Base-by-base conservation (phyloP, 2,329 filamentous ascomycete species). In the Alternaria viburni region DNA sequence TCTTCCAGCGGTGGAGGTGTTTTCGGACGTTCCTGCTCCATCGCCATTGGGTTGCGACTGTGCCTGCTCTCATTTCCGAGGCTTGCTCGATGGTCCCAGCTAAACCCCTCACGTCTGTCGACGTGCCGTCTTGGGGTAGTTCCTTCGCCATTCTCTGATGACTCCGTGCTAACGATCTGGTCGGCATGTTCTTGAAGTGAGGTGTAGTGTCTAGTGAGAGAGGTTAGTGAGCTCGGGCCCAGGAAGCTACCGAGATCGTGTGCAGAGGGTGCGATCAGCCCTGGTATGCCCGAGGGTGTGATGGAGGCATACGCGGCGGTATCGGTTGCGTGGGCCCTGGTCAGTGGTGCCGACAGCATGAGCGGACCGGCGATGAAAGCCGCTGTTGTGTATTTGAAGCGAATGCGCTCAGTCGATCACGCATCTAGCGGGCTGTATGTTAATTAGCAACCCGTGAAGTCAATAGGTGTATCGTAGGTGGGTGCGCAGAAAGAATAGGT, bases 161-260 rank as follows among this genome's bases (percentile, higher is more conserved):
- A 8, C 17, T 57, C 23, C 0, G 44, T 61, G 25, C 44, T 54
- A 17, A 57, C 56, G 5, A 70, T 26, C 13, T 65, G 58, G 41
- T 72, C 61, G 19, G 71, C 72, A 62, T 79, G 75, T 11, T 78
- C 71, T 57, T 73, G 70, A 4, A 77, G 58, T 32, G 74, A 68
- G 25, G 62, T 67, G 56, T 68, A 72, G 23, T 75, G 70, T 45
- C 69, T 66, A 6, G 65, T 50, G 11, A 68, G 44, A 8, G 56
- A 51, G 12, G 64, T 61, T 13, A 46, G 54, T 6, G 62, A 56
- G 56, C 44, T 55, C 19, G n/a, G 44, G 10, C 41, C 47, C n/a
- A 51, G 43, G 23, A 57, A 21, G 54, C 43, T 41, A 36, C 26
- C 17, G 47, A 46, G 15, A 41, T 64, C 54, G 47, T 54, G 41